Base-by-base conservation (phyloP, 2,329 filamentous ascomycete species). In the Xylariaceae sp. region DNA sequence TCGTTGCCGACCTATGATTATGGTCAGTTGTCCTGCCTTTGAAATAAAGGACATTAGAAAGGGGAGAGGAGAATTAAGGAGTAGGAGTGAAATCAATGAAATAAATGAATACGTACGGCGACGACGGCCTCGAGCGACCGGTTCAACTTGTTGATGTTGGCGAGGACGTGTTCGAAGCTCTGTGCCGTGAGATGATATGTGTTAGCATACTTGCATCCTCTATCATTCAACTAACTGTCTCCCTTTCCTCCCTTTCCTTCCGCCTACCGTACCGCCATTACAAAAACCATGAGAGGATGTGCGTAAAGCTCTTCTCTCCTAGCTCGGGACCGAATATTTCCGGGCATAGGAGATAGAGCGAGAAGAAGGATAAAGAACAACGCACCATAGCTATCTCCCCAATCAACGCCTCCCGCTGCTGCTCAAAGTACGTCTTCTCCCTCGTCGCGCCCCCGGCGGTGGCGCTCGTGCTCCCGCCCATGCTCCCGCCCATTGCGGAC, bases 91-190 rank as follows among this genome's bases (percentile, higher is more conserved):
- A 29, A 50, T 7, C 26, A n/a, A 31, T 19, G 24, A 12, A 39
- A 28, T 41, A 33, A 23, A 41, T 7, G 17, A n/a, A 12, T 6
- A 76, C 85, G 44, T 78, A 94, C 94, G 43, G 92, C 88, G 58
- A 96, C 93, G 17, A 98, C 89, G 53, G 92, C 90, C 75, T 99
- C 94, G 16, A 99, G 79, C 34, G 89, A 94, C 29, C 94, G 87
- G 74, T 98, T 99, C 57, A 99, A 78, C 68, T 93, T 93, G 77
- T 98, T 99, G 75, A 98, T 92, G 70, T 96, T 97, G 68, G 93
- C 90, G 8, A 99, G 87, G 57, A 96, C 92, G 69, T 95, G 88
- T 69, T 98, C 95, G 72, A 99, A 85, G 74, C 80, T 86, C 85
- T 88, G 64, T n/a, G 2, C 1, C 5, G 2, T 21, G 34, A 19